Base-by-base conservation (phyloP, 1,284 basidiomycete species). In the Tremellales sp. region DNA sequence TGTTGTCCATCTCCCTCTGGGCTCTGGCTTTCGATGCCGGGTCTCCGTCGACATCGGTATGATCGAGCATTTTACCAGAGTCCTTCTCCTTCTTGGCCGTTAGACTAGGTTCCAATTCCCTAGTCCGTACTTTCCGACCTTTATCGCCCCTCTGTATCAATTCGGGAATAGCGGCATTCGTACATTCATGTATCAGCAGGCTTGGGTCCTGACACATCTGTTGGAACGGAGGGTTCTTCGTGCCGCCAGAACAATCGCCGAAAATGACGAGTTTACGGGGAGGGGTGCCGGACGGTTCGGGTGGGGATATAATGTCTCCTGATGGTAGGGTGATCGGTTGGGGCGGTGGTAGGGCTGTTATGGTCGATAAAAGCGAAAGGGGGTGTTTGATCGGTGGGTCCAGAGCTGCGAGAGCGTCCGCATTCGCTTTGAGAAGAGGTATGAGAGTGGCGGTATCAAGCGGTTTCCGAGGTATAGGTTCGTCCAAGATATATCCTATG, bases 401-500 rank as follows among this genome's bases (percentile, higher is more conserved):
- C 58, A 82, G 81, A 40, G 53, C 33, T 23, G 64, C 54, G 36
- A 76, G 87, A 65, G 75, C 53, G 15, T 65, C 58, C 1, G 68
- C 66, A 52, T 79, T 76, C 68, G 77, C 47, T 57, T 75, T 48
- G 21, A 78, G 65, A 8, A 75, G 48, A 0, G 76, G 71, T 13
- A 70, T 65, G 1, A 75, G 61, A 1, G 54, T 49, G 1, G 60
- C 54, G 1, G 70, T 68, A 33, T 76, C 65, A 21, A 77, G 60
- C 0, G 74, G 68, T 19, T 68, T 57, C 2, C 75, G 65, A 0
- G 73, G 71, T 15, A 70, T 70, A 6, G 78, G 70, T 66, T 92
- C 89, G 47, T 80, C 78, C 52, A 94, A 80, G 29, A 90, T 76
- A 65, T 86, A 94, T 13, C 89, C 91, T 40, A 93, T 73, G 57